Evolutionary conservation across 345 rosid species (phyloP).

Genomic region (Lumnitzera racemosa): DNA sequence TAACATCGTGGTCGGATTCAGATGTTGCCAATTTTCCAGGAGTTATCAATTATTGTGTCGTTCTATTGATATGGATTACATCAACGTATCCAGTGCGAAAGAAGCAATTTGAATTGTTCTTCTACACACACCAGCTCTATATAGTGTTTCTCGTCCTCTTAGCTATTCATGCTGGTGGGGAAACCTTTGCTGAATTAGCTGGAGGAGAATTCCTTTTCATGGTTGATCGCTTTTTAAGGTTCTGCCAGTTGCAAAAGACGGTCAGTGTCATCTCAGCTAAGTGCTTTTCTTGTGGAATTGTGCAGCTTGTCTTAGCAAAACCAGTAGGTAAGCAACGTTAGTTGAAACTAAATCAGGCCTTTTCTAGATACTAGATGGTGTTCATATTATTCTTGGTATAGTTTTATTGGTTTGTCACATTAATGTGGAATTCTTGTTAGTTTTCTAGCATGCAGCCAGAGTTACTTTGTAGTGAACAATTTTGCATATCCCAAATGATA

Average conservation of each 20-base stretch:
- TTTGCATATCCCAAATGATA: no score
- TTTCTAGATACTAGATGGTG: no score
- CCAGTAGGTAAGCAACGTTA: conserved; percentile 45
- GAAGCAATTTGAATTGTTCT: conserved; percentile 74
- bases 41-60: conserved; percentile 66
- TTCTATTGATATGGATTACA: conserved; percentile 83
- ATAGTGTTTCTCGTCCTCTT: conserved; percentile 64
- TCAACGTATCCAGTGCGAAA: conserved; percentile 59
- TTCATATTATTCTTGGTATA: no score
- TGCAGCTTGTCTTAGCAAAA: conserved; percentile 63
- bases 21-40: conserved; percentile 66
- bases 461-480: no score
- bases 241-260: conserved; percentile 70
- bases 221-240: conserved; percentile 85
- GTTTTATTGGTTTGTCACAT: no score
- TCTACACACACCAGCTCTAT: conserved; percentile 88
- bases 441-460: no score
- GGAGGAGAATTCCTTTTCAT: conserved; percentile 75
- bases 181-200: conserved; percentile 53
- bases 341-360: background rate
- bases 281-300: conserved; percentile 73
- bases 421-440: no score
- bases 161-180: conserved; percentile 79
- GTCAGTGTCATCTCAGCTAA: conserved; percentile 65
- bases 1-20: conserved; percentile 44